phyloP scores from a whole-genome alignment of 345 rosid genomes.

The Bruguiera sexangula region DNA sequence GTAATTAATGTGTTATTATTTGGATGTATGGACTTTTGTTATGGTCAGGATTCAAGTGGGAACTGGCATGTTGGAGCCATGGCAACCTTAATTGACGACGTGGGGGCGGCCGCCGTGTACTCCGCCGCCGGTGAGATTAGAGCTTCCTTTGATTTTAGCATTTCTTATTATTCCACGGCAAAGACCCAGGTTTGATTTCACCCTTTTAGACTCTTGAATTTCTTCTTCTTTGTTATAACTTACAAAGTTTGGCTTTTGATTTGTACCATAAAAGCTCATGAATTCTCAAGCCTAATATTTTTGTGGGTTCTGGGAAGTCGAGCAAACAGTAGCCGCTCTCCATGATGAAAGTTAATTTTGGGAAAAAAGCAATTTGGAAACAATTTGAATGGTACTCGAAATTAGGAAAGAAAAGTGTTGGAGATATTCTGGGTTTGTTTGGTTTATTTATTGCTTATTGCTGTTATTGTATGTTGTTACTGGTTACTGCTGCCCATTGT shows the following conservation, averaged over 20 bases:
- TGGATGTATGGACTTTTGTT: neutral
- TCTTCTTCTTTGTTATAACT: neutral
- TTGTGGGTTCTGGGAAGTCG: too few species aligned
- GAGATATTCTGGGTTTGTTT: too few species aligned
- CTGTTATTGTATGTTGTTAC: too few species aligned
- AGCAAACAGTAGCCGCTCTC: too few species aligned
- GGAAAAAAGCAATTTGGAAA: too few species aligned
- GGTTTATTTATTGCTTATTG: too few species aligned
- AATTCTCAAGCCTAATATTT: too few species aligned
- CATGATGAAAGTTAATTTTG: too few species aligned
- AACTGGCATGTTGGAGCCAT: slow-evolving; percentile 58
- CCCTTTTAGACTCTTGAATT: too few species aligned
- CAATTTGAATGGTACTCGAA: too few species aligned
- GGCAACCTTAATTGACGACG: slow-evolving; percentile 42
- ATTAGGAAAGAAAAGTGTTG: too few species aligned
- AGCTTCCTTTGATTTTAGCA: slow-evolving; percentile 43
- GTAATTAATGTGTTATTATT: neutral
- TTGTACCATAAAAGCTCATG: neutral
- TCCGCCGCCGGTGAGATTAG: slow-evolving; percentile 27
- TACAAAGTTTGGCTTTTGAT: neutral
- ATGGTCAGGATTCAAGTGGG: slow-evolving; percentile 34
- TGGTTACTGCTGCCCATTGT: too few species aligned
- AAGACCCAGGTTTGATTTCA: slow-evolving; percentile 37
- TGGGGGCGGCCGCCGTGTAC: slow-evolving; percentile 45
- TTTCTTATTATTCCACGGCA: slow-evolving; percentile 46